Evolutionary conservation across 495 filamentous ascomycete genomes (phyloP).

Genomic region (Usnea hakonensis): DNA sequence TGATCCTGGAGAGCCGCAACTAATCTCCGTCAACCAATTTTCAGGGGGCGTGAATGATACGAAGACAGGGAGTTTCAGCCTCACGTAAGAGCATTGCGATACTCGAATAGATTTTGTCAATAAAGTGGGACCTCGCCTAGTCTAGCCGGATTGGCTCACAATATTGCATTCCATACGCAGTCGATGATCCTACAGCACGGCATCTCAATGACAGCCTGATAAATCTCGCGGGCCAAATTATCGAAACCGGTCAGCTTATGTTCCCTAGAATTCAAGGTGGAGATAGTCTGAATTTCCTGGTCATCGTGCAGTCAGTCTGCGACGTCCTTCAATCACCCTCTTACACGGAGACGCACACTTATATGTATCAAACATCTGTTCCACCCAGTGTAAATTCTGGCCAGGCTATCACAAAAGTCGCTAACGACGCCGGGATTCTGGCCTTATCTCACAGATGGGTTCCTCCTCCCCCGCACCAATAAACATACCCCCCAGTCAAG

Average conservation of each 20-base stretch:
- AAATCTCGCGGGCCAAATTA: not conserved
- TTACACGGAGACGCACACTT: too few species aligned
- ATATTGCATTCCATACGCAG: not conserved
- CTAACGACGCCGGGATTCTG: not conserved
- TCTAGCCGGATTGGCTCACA: not conserved
- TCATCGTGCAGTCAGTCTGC: not conserved
- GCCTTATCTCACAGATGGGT: not conserved
- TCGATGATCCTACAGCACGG: not conserved
- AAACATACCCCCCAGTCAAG: constrained; percentile 18
- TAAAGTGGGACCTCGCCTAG: not conserved
- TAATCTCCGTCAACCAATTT: too few species aligned
- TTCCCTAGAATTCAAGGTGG: not conserved
- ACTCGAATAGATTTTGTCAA: not conserved
- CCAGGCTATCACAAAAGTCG: not conserved
- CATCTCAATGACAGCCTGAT: not conserved
- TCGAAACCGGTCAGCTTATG: not conserved
- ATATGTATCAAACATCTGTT: not conserved
- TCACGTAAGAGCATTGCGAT: not conserved
- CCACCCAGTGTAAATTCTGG: not conserved
- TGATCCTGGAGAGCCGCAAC: not conserved
- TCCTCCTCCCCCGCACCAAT: constrained; percentile 17
- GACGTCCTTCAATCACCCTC: not conserved
- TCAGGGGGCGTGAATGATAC: too few species aligned
- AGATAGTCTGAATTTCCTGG: not conserved
- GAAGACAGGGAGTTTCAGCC: not conserved